Percentiles rank a stretch among this genome's conserved stretches.
These are phyloP conservation scores for Verticillium alfalfae DNA, from an alignment of 2,329 filamentous ascomycete genomes.

Conservation along the genomic window DNA sequence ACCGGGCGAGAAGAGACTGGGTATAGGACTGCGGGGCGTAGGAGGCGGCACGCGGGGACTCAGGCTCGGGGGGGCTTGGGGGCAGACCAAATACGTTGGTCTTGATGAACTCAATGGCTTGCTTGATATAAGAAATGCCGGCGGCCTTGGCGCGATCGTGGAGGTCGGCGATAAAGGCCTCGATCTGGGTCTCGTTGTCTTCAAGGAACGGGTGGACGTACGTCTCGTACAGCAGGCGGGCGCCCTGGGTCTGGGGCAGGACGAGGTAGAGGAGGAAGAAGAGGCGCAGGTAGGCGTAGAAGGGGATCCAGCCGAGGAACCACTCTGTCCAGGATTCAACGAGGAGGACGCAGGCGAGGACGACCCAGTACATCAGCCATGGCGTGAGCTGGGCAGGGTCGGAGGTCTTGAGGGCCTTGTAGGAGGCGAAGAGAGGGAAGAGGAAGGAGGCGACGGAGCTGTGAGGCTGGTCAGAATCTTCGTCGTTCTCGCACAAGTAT, in stretches of 20 bases:
- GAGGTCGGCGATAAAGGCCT: constrained; percentile 76
- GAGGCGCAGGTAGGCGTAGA: constrained; percentile 88
- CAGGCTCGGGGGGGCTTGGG: constrained; percentile 37
- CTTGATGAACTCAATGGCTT: constrained; percentile 64
- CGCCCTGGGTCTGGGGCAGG: constrained; percentile 94
- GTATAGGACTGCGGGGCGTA: constrained; percentile 59
- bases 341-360: constrained; percentile 74
- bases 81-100: constrained; percentile 76
- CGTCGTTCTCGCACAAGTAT: too few relatives aligned
- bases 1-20: constrained; percentile 76
- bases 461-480: constrained; percentile 6
- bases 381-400: constrained; percentile 85
- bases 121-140: constrained; percentile 70
- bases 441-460: constrained; percentile 85
- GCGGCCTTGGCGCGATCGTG: constrained; percentile 75
- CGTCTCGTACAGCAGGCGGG: constrained; percentile 75
- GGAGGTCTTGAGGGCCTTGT: constrained; percentile 92
- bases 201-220: constrained; percentile 84
- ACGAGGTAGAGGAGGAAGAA: constrained; percentile 89
- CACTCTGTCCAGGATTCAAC: constrained; percentile 85
- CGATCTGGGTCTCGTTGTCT: constrained; percentile 83
- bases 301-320: constrained; percentile 84
- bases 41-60: constrained; percentile 33
- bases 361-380: constrained; percentile 99
- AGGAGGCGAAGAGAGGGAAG: constrained; percentile 93